Evolutionary conservation across 805 yeast species (phyloP).

Genomic region (Ogataea angusta): DNA sequence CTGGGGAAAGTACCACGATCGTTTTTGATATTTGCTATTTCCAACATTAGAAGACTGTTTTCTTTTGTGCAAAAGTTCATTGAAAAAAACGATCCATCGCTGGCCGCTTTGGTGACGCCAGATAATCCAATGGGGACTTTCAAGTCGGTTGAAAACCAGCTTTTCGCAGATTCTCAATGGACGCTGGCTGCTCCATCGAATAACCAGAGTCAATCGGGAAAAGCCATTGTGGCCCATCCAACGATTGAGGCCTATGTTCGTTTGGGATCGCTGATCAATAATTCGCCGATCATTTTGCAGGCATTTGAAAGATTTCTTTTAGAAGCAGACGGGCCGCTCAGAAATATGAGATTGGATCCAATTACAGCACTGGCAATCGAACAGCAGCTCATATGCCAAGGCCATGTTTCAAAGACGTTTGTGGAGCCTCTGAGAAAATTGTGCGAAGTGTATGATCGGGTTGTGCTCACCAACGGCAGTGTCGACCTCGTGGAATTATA

Average conservation of each 20-base stretch:
- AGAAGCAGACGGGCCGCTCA: slow-evolving; percentile 48
- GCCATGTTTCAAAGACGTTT: slow-evolving; percentile 45
- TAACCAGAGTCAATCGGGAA: slow-evolving; percentile 8
- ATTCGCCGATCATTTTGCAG: slow-evolving; percentile 53
- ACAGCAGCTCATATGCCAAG: slow-evolving; percentile 59
- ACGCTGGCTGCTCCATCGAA: slow-evolving; percentile 24
- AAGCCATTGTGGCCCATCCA: slow-evolving; percentile 34
- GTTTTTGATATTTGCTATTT: slow-evolving; percentile 60
- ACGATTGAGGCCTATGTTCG: slow-evolving; percentile 52
- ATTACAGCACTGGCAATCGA: slow-evolving; percentile 49
- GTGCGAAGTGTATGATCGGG: slow-evolving; percentile 45
- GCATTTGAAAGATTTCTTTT: slow-evolving; percentile 58
- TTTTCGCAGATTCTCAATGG: slow-evolving; percentile 31
- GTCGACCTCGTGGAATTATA: slow-evolving; percentile 53
- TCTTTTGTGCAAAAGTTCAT: slow-evolving; percentile 56
- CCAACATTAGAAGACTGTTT: slow-evolving; percentile 61
- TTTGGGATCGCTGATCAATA: slow-evolving; percentile 43
- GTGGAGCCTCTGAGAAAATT: slow-evolving; percentile 40
- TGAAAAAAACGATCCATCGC: slow-evolving; percentile 43
- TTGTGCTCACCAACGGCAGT: slow-evolving; percentile 38
- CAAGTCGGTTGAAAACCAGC: slow-evolving; percentile 26
- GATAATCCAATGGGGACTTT: slow-evolving; percentile 33
- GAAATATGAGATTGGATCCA: slow-evolving; percentile 38
- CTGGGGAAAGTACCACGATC: slow-evolving; percentile 70
- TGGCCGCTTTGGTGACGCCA: slow-evolving; percentile 25